phyloP scores from a whole-genome alignment of 306 rosid genomes.

The Quercus robur region DNA sequence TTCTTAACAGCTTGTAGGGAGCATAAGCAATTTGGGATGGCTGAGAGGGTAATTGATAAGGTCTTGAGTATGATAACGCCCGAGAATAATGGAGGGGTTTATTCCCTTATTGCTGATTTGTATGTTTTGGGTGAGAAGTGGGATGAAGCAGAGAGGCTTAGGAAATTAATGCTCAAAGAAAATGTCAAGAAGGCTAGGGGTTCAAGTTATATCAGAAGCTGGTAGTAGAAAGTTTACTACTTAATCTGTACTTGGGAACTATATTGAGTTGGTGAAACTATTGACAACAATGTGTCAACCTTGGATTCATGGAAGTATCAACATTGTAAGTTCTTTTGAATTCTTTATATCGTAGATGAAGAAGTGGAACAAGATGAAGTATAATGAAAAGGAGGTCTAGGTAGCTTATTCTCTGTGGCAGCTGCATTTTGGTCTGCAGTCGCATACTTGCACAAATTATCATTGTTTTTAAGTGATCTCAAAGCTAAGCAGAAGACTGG shows the following conservation, averaged over 20 bases:
- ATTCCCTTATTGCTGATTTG: conserved; percentile 45
- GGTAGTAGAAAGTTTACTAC: background rate
- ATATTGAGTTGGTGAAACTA: background rate
- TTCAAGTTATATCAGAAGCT: conserved; percentile 37
- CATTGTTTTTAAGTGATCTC: background rate
- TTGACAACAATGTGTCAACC: background rate
- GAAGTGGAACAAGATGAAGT: background rate
- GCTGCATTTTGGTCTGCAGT: background rate
- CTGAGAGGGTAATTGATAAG: conserved; percentile 49
- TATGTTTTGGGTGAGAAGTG: conserved; percentile 55
- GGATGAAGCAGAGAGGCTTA: conserved; percentile 56
- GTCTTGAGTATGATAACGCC: conserved; percentile 38
- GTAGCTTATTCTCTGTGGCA: background rate
- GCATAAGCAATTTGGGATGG: conserved; percentile 51
- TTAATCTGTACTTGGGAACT: background rate
- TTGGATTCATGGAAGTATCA: no score
- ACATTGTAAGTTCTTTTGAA: background rate
- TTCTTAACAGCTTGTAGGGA: conserved; percentile 62
- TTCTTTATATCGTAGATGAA: background rate
- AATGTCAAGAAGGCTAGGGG: conserved; percentile 39
- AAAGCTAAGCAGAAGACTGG: background rate
- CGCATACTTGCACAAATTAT: background rate
- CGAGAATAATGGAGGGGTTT: conserved; percentile 46
- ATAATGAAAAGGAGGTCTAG: background rate
- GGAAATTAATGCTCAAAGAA: conserved; percentile 37